phyloP scores from a whole-genome alignment of 345 rosid genomes.

The Geranium brycei region DNA sequence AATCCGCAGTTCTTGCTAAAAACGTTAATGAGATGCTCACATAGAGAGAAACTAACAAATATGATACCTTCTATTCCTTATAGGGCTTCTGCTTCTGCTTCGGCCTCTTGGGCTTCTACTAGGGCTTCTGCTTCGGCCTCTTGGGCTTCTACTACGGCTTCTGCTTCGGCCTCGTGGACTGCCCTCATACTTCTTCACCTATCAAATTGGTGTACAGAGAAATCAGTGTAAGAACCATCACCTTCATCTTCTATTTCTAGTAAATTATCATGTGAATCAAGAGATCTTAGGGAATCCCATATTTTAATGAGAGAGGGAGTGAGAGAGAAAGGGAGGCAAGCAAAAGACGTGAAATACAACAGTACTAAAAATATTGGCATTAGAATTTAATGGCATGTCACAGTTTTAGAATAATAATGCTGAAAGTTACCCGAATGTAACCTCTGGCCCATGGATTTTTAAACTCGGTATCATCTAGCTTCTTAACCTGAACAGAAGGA shows the following conservation, averaged over 20 bases:
- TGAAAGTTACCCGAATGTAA: slow-evolving; percentile 46
- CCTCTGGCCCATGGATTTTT: slow-evolving; percentile 77
- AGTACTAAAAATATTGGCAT: no score
- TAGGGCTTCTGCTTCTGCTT: slow-evolving; percentile 40
- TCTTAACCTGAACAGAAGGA: slow-evolving; percentile 33
- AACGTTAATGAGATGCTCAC: no score
- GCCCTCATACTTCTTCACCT: slow-evolving; percentile 61
- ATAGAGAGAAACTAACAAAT: neutral
- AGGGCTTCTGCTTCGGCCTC: no score
- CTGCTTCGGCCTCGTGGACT: slow-evolving; percentile 47
- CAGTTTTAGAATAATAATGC: neutral
- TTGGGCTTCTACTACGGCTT: slow-evolving; percentile 20
- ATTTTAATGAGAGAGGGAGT: no score
- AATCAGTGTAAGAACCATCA: neutral
- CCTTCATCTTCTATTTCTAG: no score
- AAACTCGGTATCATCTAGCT: slow-evolving; percentile 77
- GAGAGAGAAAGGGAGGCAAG: no score
- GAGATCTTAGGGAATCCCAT: no score
- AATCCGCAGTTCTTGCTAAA: no score
- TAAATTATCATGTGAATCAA: neutral
- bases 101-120: neutral
- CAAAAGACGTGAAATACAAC: no score
- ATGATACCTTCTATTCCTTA: slow-evolving; percentile 44
- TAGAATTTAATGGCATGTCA: neutral
- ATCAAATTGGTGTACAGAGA: neutral